A percentile compares a stretch with the other conserved stretches of the same genome.
Conservation (phyloP, 1,284 basidiomycete species). For the Irpex sp. region DNA sequence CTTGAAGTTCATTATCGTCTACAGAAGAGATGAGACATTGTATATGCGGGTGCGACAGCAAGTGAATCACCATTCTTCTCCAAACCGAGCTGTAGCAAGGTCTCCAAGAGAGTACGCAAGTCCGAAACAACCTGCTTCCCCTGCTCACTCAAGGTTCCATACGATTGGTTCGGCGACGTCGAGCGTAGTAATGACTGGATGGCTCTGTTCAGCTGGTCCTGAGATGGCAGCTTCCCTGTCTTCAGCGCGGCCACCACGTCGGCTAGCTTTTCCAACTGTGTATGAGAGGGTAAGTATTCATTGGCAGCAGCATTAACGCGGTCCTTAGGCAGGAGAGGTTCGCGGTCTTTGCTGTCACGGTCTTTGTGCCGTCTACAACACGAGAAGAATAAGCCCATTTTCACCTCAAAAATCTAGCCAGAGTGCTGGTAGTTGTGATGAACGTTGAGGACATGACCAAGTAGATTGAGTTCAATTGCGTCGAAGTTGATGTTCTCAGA, state of each 20-base stretch:
- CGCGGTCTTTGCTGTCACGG: constrained; percentile 7
- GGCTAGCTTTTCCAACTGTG: constrained; percentile 33
- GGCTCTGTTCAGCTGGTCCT: constrained; percentile 37
- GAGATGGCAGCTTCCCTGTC: constrained; percentile 45
- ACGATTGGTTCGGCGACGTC: constrained; percentile 28
- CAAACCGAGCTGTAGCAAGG: constrained; percentile 36
- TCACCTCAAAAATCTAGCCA: background rate
- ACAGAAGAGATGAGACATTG: background rate
- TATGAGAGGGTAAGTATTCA: constrained; percentile 5
- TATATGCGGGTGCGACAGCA: background rate
- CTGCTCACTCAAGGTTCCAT: constrained; percentile 30
- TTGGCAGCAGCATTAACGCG: background rate
- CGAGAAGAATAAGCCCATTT: constrained; percentile 16
- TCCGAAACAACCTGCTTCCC: constrained; percentile 32
- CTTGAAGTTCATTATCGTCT: constrained; percentile 47
- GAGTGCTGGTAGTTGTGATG: background rate
- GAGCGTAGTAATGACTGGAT: constrained; percentile 32
- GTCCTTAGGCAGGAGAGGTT: constrained; percentile 11
- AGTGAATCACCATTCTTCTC: constrained; percentile 45
- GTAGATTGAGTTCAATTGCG: background rate
- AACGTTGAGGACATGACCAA: background rate
- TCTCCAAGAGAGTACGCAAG: constrained; percentile 33
- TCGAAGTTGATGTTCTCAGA: background rate
- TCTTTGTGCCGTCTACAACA: constrained; percentile 9
- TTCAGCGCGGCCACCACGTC: constrained; percentile 40